These are phyloP conservation scores for Zygosaccharomyces bisporus DNA, from an alignment of 805 yeast species.

Conservation along the genomic window DNA sequence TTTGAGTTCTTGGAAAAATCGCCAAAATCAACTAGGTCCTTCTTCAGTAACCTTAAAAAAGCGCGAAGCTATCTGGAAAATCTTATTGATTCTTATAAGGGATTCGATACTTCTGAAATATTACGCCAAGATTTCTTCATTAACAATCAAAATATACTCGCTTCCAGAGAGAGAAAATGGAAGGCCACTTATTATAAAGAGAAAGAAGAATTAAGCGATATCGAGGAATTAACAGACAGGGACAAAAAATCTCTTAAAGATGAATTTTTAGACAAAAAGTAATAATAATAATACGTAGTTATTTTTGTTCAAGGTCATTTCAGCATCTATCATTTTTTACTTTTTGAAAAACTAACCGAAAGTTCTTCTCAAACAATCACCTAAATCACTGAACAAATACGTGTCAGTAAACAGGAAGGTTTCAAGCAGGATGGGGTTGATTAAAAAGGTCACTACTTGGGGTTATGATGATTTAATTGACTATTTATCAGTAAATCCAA, in stretches of 20 bases:
- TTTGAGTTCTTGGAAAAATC: slow-evolving; percentile 16
- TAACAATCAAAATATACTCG: slow-evolving; percentile 19
- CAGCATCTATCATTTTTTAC: too few relatives aligned
- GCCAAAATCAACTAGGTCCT: slow-evolving; percentile 15
- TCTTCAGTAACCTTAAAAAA: slow-evolving; percentile 17
- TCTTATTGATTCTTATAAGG: slow-evolving; percentile 11
- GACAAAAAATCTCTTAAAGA: slow-evolving; percentile 12
- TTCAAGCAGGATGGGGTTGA: slow-evolving; percentile 28
- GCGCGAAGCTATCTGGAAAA: slow-evolving; percentile 11
- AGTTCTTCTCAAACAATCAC: too few relatives aligned
- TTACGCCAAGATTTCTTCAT: slow-evolving; percentile 31
- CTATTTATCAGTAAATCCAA: slow-evolving; percentile 62
- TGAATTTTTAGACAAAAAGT: slow-evolving; percentile 1
- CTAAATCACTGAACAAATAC: background rate
- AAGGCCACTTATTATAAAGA: slow-evolving; percentile 31
- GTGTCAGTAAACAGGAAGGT: background rate
- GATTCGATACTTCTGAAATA: slow-evolving; percentile 11
- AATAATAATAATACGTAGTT: background rate
- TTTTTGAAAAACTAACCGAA: background rate
- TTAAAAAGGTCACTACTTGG: slow-evolving; percentile 34
- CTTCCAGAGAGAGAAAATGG: slow-evolving; percentile 28
- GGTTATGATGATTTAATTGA: slow-evolving; percentile 32
- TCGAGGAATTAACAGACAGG: slow-evolving; percentile 22
- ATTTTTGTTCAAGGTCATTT: too few relatives aligned
- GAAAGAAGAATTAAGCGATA: slow-evolving; percentile 34